Evolutionary conservation across 83 land plant species (phyloP).

Genomic region (Picea abies): DNA sequence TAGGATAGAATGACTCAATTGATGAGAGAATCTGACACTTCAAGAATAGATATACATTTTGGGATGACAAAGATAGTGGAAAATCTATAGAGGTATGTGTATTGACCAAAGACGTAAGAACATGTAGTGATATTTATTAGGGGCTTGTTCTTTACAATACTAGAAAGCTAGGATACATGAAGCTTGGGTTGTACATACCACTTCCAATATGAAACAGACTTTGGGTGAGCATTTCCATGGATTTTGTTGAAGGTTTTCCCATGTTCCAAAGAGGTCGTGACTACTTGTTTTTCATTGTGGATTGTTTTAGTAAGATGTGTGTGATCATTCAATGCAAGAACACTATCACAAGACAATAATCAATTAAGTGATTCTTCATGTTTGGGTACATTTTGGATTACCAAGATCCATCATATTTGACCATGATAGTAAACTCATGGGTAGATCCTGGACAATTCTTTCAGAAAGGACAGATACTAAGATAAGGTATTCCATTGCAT

Average conservation of each 20-base stretch:
- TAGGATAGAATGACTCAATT: no score
- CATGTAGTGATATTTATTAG: no score
- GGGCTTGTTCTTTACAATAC: no score
- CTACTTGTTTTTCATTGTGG: background rate
- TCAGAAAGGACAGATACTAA: background rate
- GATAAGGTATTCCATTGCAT: background rate
- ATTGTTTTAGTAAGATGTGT: background rate
- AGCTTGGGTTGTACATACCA: no score
- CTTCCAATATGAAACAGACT: background rate
- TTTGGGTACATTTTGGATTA: background rate
- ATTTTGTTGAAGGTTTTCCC: background rate
- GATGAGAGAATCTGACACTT: no score
- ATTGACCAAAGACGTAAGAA: no score
- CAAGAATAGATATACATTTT: no score
- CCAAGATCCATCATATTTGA: background rate
- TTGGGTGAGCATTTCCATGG: background rate
- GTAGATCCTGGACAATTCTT: background rate
- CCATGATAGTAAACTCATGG: background rate
- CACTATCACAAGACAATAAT: background rate
- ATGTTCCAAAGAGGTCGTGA: background rate
- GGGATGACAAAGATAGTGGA: no score
- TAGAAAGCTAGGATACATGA: no score
- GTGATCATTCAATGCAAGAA: background rate
- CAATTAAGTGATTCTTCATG: no score
- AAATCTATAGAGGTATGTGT: no score